These are phyloP conservation scores for Komagataella phaffii DNA, from an alignment of 805 yeast genomes.

Conservation along the genomic window DNA sequence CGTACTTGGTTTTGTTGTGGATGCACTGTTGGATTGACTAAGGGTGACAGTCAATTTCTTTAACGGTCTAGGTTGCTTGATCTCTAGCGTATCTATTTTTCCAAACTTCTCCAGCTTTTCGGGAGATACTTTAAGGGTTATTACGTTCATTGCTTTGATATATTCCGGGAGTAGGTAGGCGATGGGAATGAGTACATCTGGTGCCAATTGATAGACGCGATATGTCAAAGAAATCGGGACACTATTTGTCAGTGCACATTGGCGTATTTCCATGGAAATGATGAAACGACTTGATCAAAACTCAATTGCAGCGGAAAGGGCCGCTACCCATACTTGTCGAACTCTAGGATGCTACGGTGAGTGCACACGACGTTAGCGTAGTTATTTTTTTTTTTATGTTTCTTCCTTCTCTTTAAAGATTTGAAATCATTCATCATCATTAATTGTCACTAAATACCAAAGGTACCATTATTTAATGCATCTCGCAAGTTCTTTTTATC, in stretches of 20 bases:
- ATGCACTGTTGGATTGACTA: neutral
- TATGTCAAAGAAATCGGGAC: neutral
- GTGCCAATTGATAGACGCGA: neutral
- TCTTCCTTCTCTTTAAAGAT: too few relatives aligned
- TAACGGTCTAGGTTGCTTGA: neutral
- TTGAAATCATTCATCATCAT: neutral
- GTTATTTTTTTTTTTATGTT: too few relatives aligned
- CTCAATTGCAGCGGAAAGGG: neutral
- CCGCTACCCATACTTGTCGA: too few relatives aligned
- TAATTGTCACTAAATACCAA: slow-evolving; percentile 37
- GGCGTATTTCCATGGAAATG: neutral
- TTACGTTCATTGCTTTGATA: neutral
- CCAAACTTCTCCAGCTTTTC: neutral
- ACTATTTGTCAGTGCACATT: neutral
- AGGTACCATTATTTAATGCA: slow-evolving; percentile 51
- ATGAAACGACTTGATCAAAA: neutral
- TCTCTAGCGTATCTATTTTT: neutral
- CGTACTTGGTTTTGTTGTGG: neutral
- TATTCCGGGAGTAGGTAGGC: neutral
- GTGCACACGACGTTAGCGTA: too few relatives aligned
- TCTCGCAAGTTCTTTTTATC: slow-evolving; percentile 48
- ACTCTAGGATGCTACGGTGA: too few relatives aligned
- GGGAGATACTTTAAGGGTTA: neutral
- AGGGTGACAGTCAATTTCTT: neutral
- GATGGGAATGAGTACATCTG: neutral